phyloP scores from a whole-genome alignment of 2,329 filamentous ascomycete species.

The Neurospora crassa region DNA sequence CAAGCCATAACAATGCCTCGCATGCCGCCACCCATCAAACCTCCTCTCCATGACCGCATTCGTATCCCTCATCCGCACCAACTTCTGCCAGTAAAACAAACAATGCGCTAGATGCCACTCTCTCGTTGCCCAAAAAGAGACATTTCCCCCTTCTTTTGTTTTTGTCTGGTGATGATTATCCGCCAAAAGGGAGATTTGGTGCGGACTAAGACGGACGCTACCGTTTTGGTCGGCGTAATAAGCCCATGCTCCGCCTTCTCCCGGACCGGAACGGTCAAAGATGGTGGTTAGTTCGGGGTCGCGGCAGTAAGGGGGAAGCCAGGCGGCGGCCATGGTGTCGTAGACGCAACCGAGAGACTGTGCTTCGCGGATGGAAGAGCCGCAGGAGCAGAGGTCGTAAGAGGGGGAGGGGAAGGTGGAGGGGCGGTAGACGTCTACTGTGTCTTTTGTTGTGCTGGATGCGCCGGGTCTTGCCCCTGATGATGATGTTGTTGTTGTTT shows the following conservation, averaged over 20 bases:
- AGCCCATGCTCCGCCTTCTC: conserved; percentile 21
- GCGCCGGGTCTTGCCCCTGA: background rate
- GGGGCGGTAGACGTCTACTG: conserved; percentile 3
- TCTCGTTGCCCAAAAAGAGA: conserved; percentile 13
- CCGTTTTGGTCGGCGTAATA: conserved; percentile 23
- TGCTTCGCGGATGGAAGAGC: conserved; percentile 21
- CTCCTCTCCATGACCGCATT: conserved; percentile 17
- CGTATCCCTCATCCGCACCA: conserved; percentile 5
- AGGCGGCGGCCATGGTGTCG: conserved; percentile 25
- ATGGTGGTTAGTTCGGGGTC: conserved; percentile 24
- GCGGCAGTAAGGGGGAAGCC: conserved; percentile 25
- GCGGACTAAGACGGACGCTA: conserved; percentile 9
- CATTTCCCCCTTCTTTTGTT: background rate
- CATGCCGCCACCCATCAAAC: conserved; percentile 11
- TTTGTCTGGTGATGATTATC: background rate
- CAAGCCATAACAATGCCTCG: conserved; percentile 8
- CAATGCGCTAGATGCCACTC: conserved; percentile 26
- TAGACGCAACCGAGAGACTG: conserved; percentile 21
- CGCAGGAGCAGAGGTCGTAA: conserved; percentile 22
- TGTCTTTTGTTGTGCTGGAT: background rate
- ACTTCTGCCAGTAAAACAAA: conserved; percentile 25
- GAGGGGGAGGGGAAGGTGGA: background rate
- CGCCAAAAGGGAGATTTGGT: background rate
- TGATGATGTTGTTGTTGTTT: background rate
- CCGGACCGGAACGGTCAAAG: conserved; percentile 23